A percentile compares a stretch with the other conserved stretches of the same genome.
Conservation (phyloP, 164 flowering plant species). For the Stephania yunnanensis region DNA sequence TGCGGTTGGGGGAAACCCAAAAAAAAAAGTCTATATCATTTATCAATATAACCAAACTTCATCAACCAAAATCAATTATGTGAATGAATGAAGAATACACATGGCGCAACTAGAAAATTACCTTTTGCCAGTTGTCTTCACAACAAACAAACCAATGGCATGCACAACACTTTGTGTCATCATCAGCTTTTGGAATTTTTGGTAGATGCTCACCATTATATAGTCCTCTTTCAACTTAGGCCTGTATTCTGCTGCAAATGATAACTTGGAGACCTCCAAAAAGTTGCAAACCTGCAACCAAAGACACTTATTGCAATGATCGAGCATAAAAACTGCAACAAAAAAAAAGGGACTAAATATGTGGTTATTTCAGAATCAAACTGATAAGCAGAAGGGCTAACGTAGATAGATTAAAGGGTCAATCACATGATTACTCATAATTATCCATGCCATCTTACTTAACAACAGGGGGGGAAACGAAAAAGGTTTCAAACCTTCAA, state of each 20-base stretch:
- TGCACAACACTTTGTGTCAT: slow-evolving; percentile 52
- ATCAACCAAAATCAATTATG: neutral
- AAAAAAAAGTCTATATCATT: neutral
- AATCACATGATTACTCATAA: neutral
- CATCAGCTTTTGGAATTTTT: slow-evolving; percentile 44
- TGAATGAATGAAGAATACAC: slow-evolving; percentile 4
- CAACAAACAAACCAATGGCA: slow-evolving; percentile 72
- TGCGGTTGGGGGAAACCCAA: too few relatives aligned
- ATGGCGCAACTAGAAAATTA: slow-evolving; percentile 16
- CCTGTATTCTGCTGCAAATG: slow-evolving; percentile 93
- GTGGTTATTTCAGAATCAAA: neutral
- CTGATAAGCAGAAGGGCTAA: neutral
- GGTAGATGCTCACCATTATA: slow-evolving; percentile 94
- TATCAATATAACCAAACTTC: neutral
- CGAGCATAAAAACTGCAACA: neutral
- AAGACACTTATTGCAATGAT: slow-evolving; percentile 3
- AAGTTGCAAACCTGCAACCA: slow-evolving; percentile 83
- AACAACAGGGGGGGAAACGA: too few relatives aligned
- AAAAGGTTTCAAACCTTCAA: too few relatives aligned
- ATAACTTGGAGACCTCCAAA: slow-evolving; percentile 88
- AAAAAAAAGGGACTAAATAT: neutral
- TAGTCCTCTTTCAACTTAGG: slow-evolving; percentile 93
- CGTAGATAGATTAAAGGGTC: neutral
- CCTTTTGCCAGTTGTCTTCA: slow-evolving; percentile 98
- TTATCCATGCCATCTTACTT: too few relatives aligned